These are phyloP conservation scores for Colletotrichum sublineola DNA, from an alignment of 2,329 filamentous ascomycete species.

Conservation along the genomic window DNA sequence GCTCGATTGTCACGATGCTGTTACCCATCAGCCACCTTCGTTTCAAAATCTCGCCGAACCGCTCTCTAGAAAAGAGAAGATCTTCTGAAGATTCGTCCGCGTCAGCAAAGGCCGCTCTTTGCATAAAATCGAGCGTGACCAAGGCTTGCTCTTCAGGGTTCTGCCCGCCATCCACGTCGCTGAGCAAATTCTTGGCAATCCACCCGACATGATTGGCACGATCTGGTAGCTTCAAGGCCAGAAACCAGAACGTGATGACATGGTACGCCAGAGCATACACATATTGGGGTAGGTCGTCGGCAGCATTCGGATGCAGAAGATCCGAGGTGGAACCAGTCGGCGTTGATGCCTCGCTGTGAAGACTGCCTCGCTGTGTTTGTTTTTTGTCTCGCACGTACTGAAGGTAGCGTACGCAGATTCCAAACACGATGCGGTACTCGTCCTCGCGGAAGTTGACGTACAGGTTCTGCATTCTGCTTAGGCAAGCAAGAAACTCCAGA, in stretches of 20 bases:
- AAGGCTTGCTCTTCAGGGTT: conserved; percentile 91
- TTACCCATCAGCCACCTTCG: conserved; percentile 81
- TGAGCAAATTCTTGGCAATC: conserved; percentile 90
- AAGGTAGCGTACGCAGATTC: conserved; percentile 93
- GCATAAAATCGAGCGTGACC: conserved; percentile 95
- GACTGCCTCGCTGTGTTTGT: conserved; percentile 61
- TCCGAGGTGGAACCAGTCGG: conserved; percentile 33
- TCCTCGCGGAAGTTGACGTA: conserved; percentile 92
- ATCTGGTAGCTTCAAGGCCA: conserved; percentile 87
- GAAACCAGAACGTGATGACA: conserved; percentile 97
- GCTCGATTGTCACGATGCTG: conserved; percentile 80
- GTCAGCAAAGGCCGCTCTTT: conserved; percentile 87
- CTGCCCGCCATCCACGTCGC: conserved; percentile 79
- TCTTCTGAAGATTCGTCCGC: conserved; percentile 81
- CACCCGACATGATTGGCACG: conserved; percentile 87
- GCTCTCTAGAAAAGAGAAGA: conserved; percentile 72
- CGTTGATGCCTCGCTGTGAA: conserved; percentile 56
- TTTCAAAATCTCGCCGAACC: conserved; percentile 75
- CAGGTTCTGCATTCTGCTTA: conserved; percentile 86
- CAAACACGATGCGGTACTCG: conserved; percentile 94
- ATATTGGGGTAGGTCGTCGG: conserved; percentile 88
- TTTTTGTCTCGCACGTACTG: conserved; percentile 84
- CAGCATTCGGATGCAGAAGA: conserved; percentile 47
- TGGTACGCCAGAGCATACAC: conserved; percentile 95
- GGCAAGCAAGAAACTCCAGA: conserved; percentile 90